Evolutionary conservation across 1,284 basidiomycete species (phyloP).

Genomic region (Mycena citricolor): DNA sequence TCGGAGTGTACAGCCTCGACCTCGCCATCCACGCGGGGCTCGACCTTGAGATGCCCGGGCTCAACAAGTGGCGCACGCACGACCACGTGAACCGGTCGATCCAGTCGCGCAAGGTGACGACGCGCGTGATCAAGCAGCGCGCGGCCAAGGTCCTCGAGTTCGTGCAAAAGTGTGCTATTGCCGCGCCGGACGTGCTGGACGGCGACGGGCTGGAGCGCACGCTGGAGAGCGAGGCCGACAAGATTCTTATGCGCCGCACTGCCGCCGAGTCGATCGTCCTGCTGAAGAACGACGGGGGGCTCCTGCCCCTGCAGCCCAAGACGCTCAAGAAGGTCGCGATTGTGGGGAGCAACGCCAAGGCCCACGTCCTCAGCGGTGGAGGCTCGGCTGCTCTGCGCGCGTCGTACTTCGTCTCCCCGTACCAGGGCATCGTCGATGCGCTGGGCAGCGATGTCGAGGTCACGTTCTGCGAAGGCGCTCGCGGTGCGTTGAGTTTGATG

Average conservation of each 20-base stretch:
- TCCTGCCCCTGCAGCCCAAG: constrained; percentile 59
- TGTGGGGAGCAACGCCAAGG: constrained; percentile 75
- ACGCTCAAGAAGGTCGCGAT: constrained; percentile 68
- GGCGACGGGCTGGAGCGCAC: constrained; percentile 66
- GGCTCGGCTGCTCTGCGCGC: constrained; percentile 74
- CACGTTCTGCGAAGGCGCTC: constrained; percentile 62
- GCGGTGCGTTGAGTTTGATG: constrained; percentile 39
- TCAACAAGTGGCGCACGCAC: constrained; percentile 66
- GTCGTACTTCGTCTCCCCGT: constrained; percentile 71
- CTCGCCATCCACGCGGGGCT: constrained; percentile 70
- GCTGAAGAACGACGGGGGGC: constrained; percentile 63
- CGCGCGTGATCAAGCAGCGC: constrained; percentile 66
- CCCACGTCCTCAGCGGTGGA: constrained; percentile 68
- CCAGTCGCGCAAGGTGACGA: constrained; percentile 60
- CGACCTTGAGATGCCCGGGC: constrained; percentile 80
- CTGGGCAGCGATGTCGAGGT: constrained; percentile 52
- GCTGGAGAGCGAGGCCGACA: constrained; percentile 57
- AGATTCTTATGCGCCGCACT: constrained; percentile 59
- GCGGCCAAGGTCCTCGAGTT: constrained; percentile 65
- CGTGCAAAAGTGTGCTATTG: constrained; percentile 61
- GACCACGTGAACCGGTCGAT: constrained; percentile 67
- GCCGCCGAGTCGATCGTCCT: constrained; percentile 71
- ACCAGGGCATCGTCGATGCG: constrained; percentile 63
- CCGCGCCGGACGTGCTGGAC: constrained; percentile 66
- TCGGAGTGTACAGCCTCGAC: constrained; percentile 68